phyloP scores from a whole-genome alignment of 2,329 filamentous ascomycete genomes.

The Alternaria solani region DNA sequence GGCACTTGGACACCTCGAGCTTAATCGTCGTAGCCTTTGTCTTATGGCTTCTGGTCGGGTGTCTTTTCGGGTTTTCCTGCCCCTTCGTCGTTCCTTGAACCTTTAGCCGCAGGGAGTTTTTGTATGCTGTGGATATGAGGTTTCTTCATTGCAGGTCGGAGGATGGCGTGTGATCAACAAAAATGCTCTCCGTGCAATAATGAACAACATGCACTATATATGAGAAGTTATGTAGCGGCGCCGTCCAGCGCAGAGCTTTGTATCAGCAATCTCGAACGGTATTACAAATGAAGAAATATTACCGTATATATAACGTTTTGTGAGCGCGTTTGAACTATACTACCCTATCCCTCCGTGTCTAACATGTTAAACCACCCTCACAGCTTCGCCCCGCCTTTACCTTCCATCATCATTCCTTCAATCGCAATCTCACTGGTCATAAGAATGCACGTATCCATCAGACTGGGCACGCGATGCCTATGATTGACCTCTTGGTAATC shows the following conservation, averaged over 20 bases:
- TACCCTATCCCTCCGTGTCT: background rate
- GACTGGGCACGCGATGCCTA: slow-evolving; percentile 59
- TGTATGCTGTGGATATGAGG: no score
- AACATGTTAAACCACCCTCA: background rate
- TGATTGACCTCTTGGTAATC: slow-evolving; percentile 68
- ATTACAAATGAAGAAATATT: background rate
- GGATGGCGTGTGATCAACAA: background rate
- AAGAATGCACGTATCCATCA: slow-evolving; percentile 63
- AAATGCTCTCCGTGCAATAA: background rate
- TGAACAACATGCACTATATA: background rate
- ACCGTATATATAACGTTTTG: background rate
- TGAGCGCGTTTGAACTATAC: background rate
- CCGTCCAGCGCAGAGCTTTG: background rate
- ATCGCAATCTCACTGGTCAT: slow-evolving; percentile 62
- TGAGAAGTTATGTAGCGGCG: background rate
- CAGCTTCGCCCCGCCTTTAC: slow-evolving; percentile 20
- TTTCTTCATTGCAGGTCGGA: background rate
- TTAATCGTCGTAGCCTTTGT: background rate
- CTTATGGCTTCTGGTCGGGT: accelerated
- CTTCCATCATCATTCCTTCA: slow-evolving; percentile 20
- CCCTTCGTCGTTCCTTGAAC: no score
- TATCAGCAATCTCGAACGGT: background rate
- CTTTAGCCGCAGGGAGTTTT: no score
- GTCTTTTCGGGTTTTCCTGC: no score
- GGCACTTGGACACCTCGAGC: background rate